These are phyloP conservation scores for Ogataea hybrid DNA, from an alignment of 1,139 yeast genomes.

Conservation along the genomic window DNA sequence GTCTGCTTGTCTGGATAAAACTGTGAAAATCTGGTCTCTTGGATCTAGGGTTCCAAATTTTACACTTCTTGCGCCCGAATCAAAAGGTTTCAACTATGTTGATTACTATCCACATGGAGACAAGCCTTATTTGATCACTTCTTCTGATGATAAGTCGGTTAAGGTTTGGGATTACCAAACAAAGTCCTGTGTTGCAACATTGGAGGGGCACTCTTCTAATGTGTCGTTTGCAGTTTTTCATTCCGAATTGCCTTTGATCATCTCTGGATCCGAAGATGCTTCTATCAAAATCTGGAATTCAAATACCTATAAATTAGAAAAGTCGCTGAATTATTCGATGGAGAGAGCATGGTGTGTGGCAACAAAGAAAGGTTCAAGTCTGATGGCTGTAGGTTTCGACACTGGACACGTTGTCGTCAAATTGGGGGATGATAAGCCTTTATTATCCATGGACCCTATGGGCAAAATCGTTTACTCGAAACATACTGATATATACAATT, in stretches of 20 bases:
- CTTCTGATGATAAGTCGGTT: constrained; percentile 89
- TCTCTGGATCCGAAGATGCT: constrained; percentile 84
- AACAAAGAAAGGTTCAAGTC: constrained; percentile 70
- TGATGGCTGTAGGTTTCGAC: constrained; percentile 91
- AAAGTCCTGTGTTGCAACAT: constrained; percentile 89
- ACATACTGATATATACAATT: constrained; percentile 84
- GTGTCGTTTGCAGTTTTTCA: constrained; percentile 97
- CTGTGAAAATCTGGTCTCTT: constrained; percentile 95
- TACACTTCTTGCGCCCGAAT: constrained; percentile 87
- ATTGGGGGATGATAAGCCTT: constrained; percentile 92
- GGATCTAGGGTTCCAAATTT: constrained; percentile 90
- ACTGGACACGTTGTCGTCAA: constrained; percentile 87
- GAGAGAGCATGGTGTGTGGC: constrained; percentile 98
- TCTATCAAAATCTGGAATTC: constrained; percentile 79
- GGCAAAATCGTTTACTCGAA: constrained; percentile 91
- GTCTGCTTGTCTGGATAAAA: constrained; percentile 92
- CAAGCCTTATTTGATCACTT: constrained; percentile 90
- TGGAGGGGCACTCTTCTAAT: constrained; percentile 91
- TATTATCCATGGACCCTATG: constrained; percentile 87
- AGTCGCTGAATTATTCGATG: constrained; percentile 83
- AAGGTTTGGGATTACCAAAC: constrained; percentile 98
- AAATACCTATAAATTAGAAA: constrained; percentile 80
- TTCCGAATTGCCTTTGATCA: constrained; percentile 87
- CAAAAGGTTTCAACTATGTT: constrained; percentile 92
- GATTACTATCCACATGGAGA: constrained; percentile 97